phyloP scores from a whole-genome alignment of 352 stramenopile genomes.

The Phytophthora colocasiae region DNA sequence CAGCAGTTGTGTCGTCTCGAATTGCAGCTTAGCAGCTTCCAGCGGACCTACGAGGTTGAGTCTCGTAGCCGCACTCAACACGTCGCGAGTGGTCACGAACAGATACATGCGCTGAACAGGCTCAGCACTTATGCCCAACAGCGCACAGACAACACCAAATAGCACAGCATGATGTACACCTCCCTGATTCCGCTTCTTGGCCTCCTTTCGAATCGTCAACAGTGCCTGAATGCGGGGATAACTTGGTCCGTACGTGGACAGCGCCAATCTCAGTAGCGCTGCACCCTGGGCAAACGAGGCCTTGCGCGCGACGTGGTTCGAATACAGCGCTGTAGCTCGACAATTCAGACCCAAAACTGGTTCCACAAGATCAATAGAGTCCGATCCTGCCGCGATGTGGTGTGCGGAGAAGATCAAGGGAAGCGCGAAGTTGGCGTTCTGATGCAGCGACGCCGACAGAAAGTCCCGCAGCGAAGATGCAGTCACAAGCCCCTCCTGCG shows the following conservation, averaged over 20 bases:
- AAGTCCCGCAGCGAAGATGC: conserved; percentile 61
- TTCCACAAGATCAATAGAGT: conserved; percentile 36
- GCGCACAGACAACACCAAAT: conserved; percentile 69
- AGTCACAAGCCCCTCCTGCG: conserved; percentile 71
- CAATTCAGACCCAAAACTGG: conserved; percentile 61
- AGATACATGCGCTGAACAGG: conserved; percentile 80
- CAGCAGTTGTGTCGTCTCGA: conserved; percentile 52
- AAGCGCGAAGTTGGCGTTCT: conserved; percentile 78
- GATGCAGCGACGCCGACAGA: conserved; percentile 65
- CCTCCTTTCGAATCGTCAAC: conserved; percentile 55
- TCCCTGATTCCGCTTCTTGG: conserved; percentile 55
- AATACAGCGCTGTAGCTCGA: conserved; percentile 60
- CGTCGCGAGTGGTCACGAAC: conserved; percentile 77
- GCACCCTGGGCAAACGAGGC: conserved; percentile 78
- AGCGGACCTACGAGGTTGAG: conserved; percentile 83
- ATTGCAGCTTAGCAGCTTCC: conserved; percentile 74
- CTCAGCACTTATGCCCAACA: conserved; percentile 52
- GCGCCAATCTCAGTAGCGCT: conserved; percentile 70
- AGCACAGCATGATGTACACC: conserved; percentile 75
- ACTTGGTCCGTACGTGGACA: conserved; percentile 55
- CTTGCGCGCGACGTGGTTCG: conserved; percentile 84
- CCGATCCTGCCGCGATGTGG: conserved; percentile 21
- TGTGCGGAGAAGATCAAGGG: conserved; percentile 72
- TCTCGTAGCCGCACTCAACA: conserved; percentile 78
- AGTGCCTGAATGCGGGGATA: conserved; percentile 45